Conservation (phyloP, 768 basidiomycete species). For the Mycena chlorophos region DNA sequence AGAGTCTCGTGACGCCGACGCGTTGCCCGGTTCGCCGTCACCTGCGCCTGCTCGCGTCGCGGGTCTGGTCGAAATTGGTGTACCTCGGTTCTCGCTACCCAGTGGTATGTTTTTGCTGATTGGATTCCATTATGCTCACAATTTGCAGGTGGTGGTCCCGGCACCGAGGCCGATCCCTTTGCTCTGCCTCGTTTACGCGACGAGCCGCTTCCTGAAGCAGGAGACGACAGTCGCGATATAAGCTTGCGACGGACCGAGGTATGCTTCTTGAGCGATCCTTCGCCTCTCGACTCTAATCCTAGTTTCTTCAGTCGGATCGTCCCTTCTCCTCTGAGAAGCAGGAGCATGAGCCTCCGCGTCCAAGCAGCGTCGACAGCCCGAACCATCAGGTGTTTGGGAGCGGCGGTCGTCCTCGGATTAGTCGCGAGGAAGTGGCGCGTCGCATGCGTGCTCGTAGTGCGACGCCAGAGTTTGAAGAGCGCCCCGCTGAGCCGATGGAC, state of each 20-base stretch:
- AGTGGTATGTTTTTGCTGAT: slow-evolving; percentile 14
- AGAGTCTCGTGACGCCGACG: slow-evolving; percentile 35
- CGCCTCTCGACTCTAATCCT: neutral
- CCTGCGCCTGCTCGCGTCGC: slow-evolving; percentile 34
- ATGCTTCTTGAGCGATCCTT: neutral
- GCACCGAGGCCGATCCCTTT: slow-evolving; percentile 21
- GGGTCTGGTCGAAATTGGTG: slow-evolving; percentile 17
- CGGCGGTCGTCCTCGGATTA: slow-evolving; percentile 46
- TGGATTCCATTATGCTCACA: slow-evolving; percentile 1
- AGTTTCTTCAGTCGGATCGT: slow-evolving; percentile 3
- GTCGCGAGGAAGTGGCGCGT: slow-evolving; percentile 53
- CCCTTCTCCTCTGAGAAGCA: neutral
- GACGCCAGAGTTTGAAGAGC: slow-evolving; percentile 24
- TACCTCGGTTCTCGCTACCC: slow-evolving; percentile 24
- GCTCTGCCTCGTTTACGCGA: slow-evolving; percentile 21
- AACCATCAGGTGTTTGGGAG: slow-evolving; percentile 12
- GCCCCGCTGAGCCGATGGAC: slow-evolving; percentile 1
- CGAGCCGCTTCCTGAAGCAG: slow-evolving; percentile 18
- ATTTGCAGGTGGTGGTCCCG: neutral
- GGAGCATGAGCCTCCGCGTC: neutral
- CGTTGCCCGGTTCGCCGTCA: slow-evolving; percentile 53
- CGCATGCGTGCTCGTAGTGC: slow-evolving; percentile 51
- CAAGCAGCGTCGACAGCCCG: neutral
- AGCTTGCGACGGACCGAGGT: slow-evolving; percentile 21
- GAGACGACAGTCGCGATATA: slow-evolving; percentile 20